phyloP scores from a whole-genome alignment of 331 rosid species.

The Quercus lobata region DNA sequence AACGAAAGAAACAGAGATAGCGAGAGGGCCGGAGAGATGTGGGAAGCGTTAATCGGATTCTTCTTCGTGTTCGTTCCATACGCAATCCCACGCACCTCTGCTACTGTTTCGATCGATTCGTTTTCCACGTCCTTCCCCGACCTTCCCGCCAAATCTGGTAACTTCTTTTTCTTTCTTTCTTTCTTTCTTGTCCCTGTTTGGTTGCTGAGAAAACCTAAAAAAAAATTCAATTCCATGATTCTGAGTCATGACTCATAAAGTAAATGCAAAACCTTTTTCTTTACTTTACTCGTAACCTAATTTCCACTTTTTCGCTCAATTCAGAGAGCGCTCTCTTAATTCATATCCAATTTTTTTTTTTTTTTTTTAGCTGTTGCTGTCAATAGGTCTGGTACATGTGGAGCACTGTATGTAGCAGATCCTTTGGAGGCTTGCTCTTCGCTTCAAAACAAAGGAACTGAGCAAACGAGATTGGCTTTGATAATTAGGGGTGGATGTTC shows the following conservation, averaged over 20 bases:
- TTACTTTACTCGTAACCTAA: background rate
- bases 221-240: background rate
- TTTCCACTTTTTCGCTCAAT: background rate
- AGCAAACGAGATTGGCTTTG: constrained; percentile 11
- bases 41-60: constrained; percentile 7
- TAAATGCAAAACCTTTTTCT: background rate
- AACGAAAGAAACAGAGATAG: background rate
- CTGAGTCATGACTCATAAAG: background rate
- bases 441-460: background rate
- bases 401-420: constrained; percentile 18
- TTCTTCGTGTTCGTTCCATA: background rate
- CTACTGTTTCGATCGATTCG: constrained; percentile 21
- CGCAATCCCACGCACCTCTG: background rate
- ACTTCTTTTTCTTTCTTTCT: background rate
- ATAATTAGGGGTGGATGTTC: constrained; percentile 31
- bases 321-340: background rate
- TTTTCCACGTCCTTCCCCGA: constrained; percentile 21
- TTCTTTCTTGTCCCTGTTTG: background rate
- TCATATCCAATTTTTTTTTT: background rate
- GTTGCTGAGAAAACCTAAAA: constrained; percentile 10
- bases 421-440: constrained; percentile 36
- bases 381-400: constrained; percentile 25
- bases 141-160: constrained; percentile 46
- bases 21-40: constrained; percentile 10
- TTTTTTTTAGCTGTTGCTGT: constrained; percentile 12